phyloP scores from a whole-genome alignment of 495 filamentous ascomycete genomes.

The Bacidia gigantensis region DNA sequence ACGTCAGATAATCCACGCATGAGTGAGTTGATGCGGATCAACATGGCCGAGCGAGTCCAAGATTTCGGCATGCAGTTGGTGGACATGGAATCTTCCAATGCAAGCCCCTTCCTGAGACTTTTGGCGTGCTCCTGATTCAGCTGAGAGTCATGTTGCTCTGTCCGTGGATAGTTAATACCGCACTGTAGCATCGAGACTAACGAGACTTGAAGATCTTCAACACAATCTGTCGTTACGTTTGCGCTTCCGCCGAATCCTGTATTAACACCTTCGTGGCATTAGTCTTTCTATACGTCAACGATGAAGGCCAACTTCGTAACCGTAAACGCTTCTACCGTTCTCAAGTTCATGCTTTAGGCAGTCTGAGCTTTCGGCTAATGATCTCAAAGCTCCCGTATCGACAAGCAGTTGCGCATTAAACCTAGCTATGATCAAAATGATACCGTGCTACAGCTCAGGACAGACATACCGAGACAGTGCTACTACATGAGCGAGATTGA shows the following conservation, averaged over 20 bases:
- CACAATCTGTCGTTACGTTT: constrained; percentile 35
- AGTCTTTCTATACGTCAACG: background rate
- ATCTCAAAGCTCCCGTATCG: no score
- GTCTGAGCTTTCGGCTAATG: no score
- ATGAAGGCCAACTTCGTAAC: background rate
- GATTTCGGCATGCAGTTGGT: constrained; percentile 30
- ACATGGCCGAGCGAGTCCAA: constrained; percentile 40
- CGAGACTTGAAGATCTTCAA: constrained; percentile 21
- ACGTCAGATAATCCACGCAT: constrained; percentile 44
- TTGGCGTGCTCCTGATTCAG: no score
- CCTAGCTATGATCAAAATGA: no score
- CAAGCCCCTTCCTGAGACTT: background rate
- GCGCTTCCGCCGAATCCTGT: constrained; percentile 55
- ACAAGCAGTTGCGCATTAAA: no score
- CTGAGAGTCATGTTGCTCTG: background rate
- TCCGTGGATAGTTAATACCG: background rate
- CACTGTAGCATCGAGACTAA: constrained; percentile 37
- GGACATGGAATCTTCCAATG: background rate
- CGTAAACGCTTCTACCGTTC: background rate
- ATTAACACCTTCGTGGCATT: constrained; percentile 45
- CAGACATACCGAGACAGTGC: no score
- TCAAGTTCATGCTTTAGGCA: no score
- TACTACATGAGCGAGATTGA: no score
- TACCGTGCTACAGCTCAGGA: no score
- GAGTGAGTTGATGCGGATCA: constrained; percentile 42